Conservation (phyloP, 1,284 basidiomycete genomes). For the Pisolithus thermaeus region DNA sequence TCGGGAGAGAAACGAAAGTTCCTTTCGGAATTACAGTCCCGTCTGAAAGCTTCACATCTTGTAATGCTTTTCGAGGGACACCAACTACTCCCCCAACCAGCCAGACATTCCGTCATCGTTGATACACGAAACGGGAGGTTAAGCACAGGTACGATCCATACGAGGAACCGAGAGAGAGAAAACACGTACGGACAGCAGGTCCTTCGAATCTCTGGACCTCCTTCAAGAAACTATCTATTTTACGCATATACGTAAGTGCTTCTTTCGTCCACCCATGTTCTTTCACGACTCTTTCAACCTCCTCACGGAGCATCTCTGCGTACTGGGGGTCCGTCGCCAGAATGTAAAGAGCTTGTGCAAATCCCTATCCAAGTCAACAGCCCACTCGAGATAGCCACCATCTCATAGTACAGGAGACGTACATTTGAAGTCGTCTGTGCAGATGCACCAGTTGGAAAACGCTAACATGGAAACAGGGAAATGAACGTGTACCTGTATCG, state of each 20-base stretch:
- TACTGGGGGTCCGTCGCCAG: constrained; percentile 36
- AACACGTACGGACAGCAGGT: constrained; percentile 19
- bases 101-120: too few species aligned
- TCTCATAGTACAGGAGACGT: neutral
- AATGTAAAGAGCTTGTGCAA: constrained; percentile 32
- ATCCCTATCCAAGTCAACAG: constrained; percentile 11
- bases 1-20: constrained; percentile 22
- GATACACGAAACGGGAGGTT: constrained; percentile 22
- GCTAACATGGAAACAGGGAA: neutral
- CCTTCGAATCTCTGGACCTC: constrained; percentile 35
- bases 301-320: constrained; percentile 35
- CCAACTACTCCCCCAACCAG: too few species aligned
- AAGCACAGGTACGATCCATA: neutral
- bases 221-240: constrained; percentile 43
- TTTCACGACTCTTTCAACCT: constrained; percentile 33
- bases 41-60: constrained; percentile 36
- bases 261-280: constrained; percentile 42
- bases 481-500: constrained; percentile 29
- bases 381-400: too few species aligned
- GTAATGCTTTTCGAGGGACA: constrained; percentile 25
- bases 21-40: constrained; percentile 38
- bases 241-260: constrained; percentile 36
- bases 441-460: neutral
- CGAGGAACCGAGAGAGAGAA: neutral
- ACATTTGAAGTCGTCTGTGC: constrained; percentile 16